Conservation (phyloP, 2,329 filamentous ascomycete species). For the Alternaria incomplexa region DNA sequence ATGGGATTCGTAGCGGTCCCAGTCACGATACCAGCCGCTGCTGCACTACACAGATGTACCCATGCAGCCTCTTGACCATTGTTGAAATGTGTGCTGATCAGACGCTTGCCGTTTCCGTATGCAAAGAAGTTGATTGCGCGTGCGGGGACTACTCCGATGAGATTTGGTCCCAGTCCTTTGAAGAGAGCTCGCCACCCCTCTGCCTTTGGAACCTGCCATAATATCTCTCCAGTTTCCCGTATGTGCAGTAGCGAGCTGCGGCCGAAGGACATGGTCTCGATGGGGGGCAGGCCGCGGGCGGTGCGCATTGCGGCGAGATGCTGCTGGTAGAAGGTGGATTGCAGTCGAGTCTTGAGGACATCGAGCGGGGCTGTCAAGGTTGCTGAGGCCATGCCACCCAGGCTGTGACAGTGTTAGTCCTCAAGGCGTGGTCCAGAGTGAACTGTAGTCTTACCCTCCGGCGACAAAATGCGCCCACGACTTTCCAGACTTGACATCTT, state of each 20-base stretch:
- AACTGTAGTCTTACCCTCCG: slow-evolving; percentile 69
- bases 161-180: slow-evolving; percentile 89
- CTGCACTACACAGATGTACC: slow-evolving; percentile 79
- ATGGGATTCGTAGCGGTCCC: slow-evolving; percentile 94
- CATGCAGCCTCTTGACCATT: slow-evolving; percentile 71
- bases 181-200: slow-evolving; percentile 90
- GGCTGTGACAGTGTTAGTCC: slow-evolving; percentile 57
- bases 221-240: slow-evolving; percentile 83
- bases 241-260: slow-evolving; percentile 76
- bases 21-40: slow-evolving; percentile 80
- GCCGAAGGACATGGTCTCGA: slow-evolving; percentile 65
- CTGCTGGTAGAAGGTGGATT: slow-evolving; percentile 92
- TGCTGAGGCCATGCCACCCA: slow-evolving; percentile 89
- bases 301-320: slow-evolving; percentile 74
- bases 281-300: slow-evolving; percentile 62
- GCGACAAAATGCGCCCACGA: slow-evolving; percentile 93
- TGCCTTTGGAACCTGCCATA: slow-evolving; percentile 76
- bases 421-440: slow-evolving; percentile 27
- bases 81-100: slow-evolving; percentile 78
- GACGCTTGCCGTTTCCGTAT: slow-evolving; percentile 88
- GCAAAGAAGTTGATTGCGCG: slow-evolving; percentile 92
- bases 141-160: slow-evolving; percentile 87
- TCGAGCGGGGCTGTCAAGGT: slow-evolving; percentile 94
- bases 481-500: slow-evolving; percentile 61
- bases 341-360: slow-evolving; percentile 89